Evolutionary conservation across 2,329 filamentous ascomycete genomes (phyloP).

Genomic region (Penicillium sp.): DNA sequence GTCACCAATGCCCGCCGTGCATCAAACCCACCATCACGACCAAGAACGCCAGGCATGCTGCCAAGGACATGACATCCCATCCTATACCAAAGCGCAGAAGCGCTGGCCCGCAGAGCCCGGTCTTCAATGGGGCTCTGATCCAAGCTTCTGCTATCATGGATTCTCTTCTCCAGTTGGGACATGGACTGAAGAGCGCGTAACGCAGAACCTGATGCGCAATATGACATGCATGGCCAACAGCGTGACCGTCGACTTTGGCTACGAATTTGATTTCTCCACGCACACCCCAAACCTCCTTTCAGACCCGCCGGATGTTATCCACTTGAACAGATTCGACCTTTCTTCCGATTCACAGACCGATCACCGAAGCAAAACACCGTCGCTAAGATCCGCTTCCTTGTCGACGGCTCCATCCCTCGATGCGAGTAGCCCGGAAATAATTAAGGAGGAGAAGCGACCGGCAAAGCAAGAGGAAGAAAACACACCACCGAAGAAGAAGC

Average conservation of each 20-base stretch:
- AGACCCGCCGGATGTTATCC: not conserved
- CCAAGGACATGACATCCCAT: not conserved
- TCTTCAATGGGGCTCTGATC: conserved; percentile 28
- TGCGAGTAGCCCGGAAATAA: conserved; percentile 1
- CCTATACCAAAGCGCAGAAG: conserved; percentile 6
- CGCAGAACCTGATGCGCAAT: conserved; percentile 25
- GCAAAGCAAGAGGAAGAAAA: not conserved
- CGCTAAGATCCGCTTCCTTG: not conserved
- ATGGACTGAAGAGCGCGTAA: conserved; percentile 27
- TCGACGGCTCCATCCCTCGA: not conserved
- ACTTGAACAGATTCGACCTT: conserved; percentile 10
- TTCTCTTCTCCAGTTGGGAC: conserved; percentile 25
- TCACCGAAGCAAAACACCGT: conserved; percentile 4
- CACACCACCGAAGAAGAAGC: conserved; percentile 14
- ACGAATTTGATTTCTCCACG: conserved; percentile 5
- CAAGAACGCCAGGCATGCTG: conserved; percentile 2
- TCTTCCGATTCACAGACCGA: not conserved
- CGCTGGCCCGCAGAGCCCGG: conserved; percentile 15
- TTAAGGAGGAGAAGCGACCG: not conserved
- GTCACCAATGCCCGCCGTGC: conserved; percentile 2
- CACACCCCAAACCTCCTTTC: not conserved
- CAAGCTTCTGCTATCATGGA: conserved; percentile 28
- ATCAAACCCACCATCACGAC: not conserved
- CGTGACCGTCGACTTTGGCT: conserved; percentile 15
- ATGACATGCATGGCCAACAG: conserved; percentile 19